These are phyloP conservation scores for Castanea crenata DNA, from an alignment of 306 rosid species.

Conservation along the genomic window DNA sequence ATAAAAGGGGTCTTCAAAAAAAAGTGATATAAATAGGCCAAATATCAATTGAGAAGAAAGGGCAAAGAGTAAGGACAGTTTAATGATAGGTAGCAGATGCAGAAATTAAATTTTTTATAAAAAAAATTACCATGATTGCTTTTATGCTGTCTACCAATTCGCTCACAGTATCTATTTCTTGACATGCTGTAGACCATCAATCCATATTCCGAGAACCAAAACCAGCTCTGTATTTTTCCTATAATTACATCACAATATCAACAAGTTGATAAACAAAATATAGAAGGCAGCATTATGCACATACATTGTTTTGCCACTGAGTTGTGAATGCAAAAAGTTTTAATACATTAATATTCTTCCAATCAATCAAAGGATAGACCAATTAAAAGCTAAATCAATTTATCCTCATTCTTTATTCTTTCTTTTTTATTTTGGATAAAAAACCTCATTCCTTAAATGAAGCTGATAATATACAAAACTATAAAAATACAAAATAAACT, in stretches of 20 bases:
- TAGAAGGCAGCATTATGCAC: constrained; percentile 11
- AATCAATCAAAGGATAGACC: background rate
- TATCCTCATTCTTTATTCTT: background rate
- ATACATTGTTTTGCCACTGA: background rate
- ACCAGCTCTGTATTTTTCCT: constrained; percentile 91
- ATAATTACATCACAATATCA: constrained; percentile 30
- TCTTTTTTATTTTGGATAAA: background rate
- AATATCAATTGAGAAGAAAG: constrained; percentile 11
- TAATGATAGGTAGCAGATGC: background rate
- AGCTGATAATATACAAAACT: background rate
- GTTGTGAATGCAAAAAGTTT: background rate
- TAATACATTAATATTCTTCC: too few relatives aligned
- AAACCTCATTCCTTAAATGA: background rate
- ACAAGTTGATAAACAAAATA: constrained; percentile 7
- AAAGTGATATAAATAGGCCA: background rate
- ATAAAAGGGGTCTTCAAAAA: background rate
- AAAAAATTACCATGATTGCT: constrained; percentile 80
- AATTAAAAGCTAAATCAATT: background rate
- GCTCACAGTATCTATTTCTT: constrained; percentile 80
- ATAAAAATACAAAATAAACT: background rate
- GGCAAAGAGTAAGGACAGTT: background rate
- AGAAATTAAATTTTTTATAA: background rate
- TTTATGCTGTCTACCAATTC: constrained; percentile 94
- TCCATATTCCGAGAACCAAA: constrained; percentile 81
- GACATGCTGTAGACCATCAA: constrained; percentile 90